Base-by-base conservation (phyloP, 805 yeast genomes). In the Metschnikowia sp. region DNA sequence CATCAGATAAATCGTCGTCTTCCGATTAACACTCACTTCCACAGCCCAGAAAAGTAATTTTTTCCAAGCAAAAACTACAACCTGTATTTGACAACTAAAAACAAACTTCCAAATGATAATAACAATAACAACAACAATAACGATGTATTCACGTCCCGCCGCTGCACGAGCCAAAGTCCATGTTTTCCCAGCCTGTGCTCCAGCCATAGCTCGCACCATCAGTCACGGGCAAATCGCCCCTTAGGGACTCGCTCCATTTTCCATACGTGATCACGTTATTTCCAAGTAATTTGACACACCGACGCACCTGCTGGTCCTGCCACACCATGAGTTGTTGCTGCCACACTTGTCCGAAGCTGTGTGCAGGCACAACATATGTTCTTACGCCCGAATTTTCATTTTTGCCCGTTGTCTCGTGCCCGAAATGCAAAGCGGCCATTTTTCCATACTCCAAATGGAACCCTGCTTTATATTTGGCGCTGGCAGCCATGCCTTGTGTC, bases 291-390 rank as follows among this genome's bases (percentile, higher is more conserved):
- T 32, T 30, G 18, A 39, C 33, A 34, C 42, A 39, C 10, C 12
- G 15, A 4, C 42, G 34, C 9, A 4, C 22, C 11, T 40, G 40
- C 38, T 45, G 48, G 38, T 45, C 48, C 32, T 45, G 48, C 48
- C 48, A 45, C 32, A 40, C 44, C 48, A 45, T 45, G 29, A 45
- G n/a, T 29, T 45, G 48, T 37, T 40, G 44, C 40, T 15, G 44
- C 48, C 48, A 45, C 1, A 36, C 43, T 26, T 45, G 48, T 18
- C 48, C 48, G 36, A 31, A 40, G 28, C 40, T 26, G 10, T 36
- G 31, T 5, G 40, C 48, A 2, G 44, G 48, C 4, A 45, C 44
- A 7, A 31, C 26, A 33, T 45, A 40, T 5, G 31, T 31, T 9
- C 32, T 19, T 3, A 11, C 3, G 4, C 37, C 37, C 7, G 37